Base-by-base conservation (phyloP, 257 asterid genomes). In the Nicotiana undulata region DNA sequence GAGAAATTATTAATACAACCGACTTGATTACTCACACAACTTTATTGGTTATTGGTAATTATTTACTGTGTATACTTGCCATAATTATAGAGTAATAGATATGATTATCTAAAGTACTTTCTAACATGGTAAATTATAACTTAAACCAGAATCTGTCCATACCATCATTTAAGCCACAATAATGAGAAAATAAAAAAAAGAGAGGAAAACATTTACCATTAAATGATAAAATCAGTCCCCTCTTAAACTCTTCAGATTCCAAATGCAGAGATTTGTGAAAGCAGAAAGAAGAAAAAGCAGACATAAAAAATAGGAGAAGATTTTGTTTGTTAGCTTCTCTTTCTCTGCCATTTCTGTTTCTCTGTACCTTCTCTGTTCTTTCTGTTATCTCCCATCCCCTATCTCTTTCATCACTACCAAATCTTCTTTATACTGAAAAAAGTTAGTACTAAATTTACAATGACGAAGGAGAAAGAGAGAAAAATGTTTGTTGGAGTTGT, bases 401-500 rank as follows among this genome's bases (percentile, higher is more conserved):
- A 13, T 52, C n/a, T 52, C 58, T 52, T 40, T 2, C 49, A 8
- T 8, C 44, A 6, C 56, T 51, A 13, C 58, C 17, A 12, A 1
- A 18, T 22, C 22, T 56, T 56, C 26, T 10, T 0, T 60, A 60
- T 24, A 22, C 32, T 24, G 16, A 40, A 22, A 32, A 24, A 24
- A 60, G 4, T 59, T 59, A 3, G 29, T n/a, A 63, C 51, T 40
- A 1, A 65, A 5, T 51, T n/a, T 29, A 26, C 44, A 52, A 49
- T 53, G 59, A 85, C 65, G 22, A 84, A 84, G 70, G 89, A 86
- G 22, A 86, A 85, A 68, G 90, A 89, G 29, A 81, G 81, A 84
- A 88, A 84, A 77, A 88, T 90, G 92, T 83, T 92, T 10, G 94
- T 90, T 7, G 97, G 97, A 7, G 85, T 91, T 6, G 90, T 87